phyloP scores from a whole-genome alignment of 2,329 filamentous ascomycete species.

The Fusarium cicatricum region DNA sequence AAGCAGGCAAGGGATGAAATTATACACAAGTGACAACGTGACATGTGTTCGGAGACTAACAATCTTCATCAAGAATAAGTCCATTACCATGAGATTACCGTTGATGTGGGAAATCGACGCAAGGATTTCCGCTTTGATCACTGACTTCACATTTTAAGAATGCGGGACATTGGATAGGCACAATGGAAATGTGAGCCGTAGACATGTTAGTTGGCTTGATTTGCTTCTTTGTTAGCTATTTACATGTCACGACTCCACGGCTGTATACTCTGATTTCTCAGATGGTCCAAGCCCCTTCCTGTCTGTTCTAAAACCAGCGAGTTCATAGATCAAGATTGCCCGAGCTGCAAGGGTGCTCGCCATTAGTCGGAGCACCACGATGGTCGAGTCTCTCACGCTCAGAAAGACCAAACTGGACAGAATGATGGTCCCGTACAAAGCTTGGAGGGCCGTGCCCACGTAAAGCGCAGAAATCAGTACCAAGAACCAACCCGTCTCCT shows the following conservation, averaged over 20 bases:
- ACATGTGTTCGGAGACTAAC: too few species aligned
- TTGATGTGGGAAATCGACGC: slow-evolving; percentile 21
- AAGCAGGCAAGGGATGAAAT: slow-evolving; percentile 3
- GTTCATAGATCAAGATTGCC: slow-evolving; percentile 16
- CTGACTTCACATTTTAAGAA: slow-evolving; percentile 11
- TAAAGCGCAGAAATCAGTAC: slow-evolving; percentile 12
- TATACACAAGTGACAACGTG: neutral
- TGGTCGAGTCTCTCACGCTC: slow-evolving; percentile 21
- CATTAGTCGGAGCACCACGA: slow-evolving; percentile 18
- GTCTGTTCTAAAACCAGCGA: slow-evolving; percentile 15
- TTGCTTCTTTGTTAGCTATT: too few species aligned
- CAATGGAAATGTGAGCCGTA: too few species aligned
- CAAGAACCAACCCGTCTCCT: slow-evolving; percentile 13
- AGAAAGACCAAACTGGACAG: slow-evolving; percentile 30
- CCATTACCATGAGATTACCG: slow-evolving; percentile 20
- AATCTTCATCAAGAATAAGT: neutral
- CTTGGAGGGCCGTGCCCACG: slow-evolving; percentile 22
- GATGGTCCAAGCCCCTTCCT: neutral
- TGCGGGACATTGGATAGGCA: too few species aligned
- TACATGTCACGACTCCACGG: neutral
- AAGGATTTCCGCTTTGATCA: slow-evolving; percentile 28
- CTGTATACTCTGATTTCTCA: neutral
- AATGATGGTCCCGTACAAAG: slow-evolving; percentile 19
- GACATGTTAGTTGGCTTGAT: too few species aligned
- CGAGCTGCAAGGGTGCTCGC: slow-evolving; percentile 21